These are phyloP conservation scores for Neophaeococcomyces aloes DNA, from an alignment of 2,329 filamentous ascomycete species.

Conservation along the genomic window DNA sequence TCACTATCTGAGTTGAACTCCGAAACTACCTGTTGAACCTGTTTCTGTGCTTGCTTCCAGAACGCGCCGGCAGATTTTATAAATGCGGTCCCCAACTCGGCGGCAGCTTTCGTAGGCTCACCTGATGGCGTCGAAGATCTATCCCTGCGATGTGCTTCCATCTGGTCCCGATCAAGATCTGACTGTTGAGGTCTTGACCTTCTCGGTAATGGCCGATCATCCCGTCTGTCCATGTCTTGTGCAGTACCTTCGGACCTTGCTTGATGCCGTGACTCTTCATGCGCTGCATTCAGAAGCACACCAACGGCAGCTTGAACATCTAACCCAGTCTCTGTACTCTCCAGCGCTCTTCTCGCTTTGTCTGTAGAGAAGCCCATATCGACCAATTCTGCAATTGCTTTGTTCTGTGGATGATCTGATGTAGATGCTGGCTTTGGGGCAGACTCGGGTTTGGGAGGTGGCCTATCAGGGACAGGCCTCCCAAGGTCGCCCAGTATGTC, in stretches of 20 bases:
- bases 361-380: constrained; percentile 90
- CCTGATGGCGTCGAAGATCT: constrained; percentile 23
- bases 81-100: constrained; percentile 69
- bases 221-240: constrained; percentile 14
- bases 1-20: constrained; percentile 63
- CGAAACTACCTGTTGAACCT: constrained; percentile 79
- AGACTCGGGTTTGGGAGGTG: constrained; percentile 18
- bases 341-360: constrained; percentile 68
- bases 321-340: constrained; percentile 64
- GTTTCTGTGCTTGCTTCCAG: constrained; percentile 92
- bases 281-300: constrained; percentile 83
- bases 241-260: constrained; percentile 27
- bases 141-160: constrained; percentile 4
- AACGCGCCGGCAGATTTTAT: constrained; percentile 91
- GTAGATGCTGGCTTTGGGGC: constrained; percentile 20
- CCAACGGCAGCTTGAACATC: constrained; percentile 81
- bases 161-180: constrained; percentile 4
- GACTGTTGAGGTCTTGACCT: constrained; percentile 18
- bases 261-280: constrained; percentile 69
- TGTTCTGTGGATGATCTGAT: constrained; percentile 50
- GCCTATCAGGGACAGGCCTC: constrained; percentile 47
- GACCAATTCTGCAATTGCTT: constrained; percentile 74
- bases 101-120: constrained; percentile 70
- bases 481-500: constrained; percentile 53
- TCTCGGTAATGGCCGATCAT: constrained; percentile 18